Percentiles rank a stretch among this genome's conserved stretches.
These are phyloP conservation scores for Taiozyma onychis DNA, from an alignment of 1,139 yeast genomes.

Conservation along the genomic window DNA sequence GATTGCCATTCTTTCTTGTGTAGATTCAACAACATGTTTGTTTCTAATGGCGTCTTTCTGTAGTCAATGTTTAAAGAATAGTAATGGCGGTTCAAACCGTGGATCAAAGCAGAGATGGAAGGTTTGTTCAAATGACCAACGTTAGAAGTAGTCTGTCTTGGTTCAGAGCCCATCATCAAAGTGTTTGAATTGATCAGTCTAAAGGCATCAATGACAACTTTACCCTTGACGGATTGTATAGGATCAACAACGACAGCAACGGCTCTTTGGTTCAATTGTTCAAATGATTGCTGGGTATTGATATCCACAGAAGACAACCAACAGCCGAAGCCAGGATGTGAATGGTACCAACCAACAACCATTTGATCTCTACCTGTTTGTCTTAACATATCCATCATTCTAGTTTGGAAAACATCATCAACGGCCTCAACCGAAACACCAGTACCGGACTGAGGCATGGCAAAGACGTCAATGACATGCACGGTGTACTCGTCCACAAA, in stretches of 20 bases:
- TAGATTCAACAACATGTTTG: constrained; percentile 87
- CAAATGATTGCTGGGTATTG: constrained; percentile 95
- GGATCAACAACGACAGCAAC: constrained; percentile 99
- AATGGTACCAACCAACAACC: constrained; percentile 99
- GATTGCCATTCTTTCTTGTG: constrained; percentile 97
- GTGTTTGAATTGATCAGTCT: constrained; percentile 86
- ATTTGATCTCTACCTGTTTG: constrained; percentile 98
- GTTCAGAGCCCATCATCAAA: constrained; percentile 94
- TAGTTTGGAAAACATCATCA: constrained; percentile 97
- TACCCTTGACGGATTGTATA: constrained; percentile 96
- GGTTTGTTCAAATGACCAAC: constrained; percentile 95
- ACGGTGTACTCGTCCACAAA: constrained; percentile 97
- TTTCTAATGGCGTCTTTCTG: constrained; percentile 88
- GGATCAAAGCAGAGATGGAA: constrained; percentile 95
- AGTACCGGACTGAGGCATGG: constrained; percentile 98
- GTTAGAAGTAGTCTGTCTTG: constrained; percentile 95
- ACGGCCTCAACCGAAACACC: constrained; percentile 99
- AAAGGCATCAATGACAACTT: constrained; percentile 98
- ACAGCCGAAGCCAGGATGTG: constrained; percentile 99
- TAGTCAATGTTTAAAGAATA: constrained; percentile 94
- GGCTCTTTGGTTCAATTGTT: constrained; percentile 89
- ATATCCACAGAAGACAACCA: constrained; percentile 98
- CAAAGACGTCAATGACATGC: constrained; percentile 95
- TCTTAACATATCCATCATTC: constrained; percentile 99
- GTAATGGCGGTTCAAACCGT: constrained; percentile 95